Conservation (phyloP, 225 moss, liverwort and hornwort species). For the Ulota crispa region DNA sequence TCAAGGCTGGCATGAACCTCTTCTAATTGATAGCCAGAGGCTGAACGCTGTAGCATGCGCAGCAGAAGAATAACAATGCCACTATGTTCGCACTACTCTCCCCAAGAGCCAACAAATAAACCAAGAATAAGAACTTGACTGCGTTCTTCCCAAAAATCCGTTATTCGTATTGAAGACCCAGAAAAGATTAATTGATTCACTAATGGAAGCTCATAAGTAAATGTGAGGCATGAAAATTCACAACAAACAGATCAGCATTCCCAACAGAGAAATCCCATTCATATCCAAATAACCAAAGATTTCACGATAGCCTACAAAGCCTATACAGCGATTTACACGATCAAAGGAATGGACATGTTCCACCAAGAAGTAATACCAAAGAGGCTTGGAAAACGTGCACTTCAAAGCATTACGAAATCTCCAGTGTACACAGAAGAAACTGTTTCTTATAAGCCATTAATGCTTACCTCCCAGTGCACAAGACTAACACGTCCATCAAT, state of each 20-base stretch:
- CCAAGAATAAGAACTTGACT: constrained; percentile 11
- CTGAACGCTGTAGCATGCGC: constrained; percentile 82
- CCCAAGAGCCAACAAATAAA: constrained; percentile 21
- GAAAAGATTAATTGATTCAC: not conserved
- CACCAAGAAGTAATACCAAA: not conserved
- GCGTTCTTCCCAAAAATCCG: constrained; percentile 6
- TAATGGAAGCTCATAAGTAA: not conserved
- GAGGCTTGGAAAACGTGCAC: constrained; percentile 2
- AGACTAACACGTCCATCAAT: constrained; percentile 77
- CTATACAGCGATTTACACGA: not conserved
- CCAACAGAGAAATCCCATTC: not conserved
- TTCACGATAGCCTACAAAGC: not conserved
- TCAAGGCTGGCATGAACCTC: constrained; percentile 83
- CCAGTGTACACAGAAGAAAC: not conserved
- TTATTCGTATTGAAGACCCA: constrained; percentile 3
- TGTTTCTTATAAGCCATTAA: not conserved
- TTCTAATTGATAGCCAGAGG: constrained; percentile 64
- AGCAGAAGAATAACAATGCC: constrained; percentile 86
- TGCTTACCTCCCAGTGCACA: constrained; percentile 92
- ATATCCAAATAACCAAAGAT: not conserved
- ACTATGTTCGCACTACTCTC: constrained; percentile 84
- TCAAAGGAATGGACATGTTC: constrained; percentile 1
- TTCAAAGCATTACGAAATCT: constrained; percentile 2
- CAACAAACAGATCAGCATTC: constrained; percentile 8
- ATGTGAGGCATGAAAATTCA: constrained; percentile 4